Evolutionary conservation across 768 basidiomycete genomes (phyloP).

Genomic region (Galerina sulciceps): DNA sequence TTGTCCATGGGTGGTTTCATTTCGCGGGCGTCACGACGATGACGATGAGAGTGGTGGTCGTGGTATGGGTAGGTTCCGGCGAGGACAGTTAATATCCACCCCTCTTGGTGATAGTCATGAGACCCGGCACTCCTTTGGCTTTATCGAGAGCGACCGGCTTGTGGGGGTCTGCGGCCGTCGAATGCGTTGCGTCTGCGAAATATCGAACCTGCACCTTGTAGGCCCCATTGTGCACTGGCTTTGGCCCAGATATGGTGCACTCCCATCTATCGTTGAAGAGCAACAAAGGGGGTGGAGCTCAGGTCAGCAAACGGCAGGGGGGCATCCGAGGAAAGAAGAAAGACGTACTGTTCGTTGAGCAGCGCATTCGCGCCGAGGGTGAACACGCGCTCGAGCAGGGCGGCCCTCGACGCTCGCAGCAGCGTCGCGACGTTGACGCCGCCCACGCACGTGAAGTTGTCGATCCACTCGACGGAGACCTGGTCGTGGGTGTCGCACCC

Average conservation of each 20-base stretch:
- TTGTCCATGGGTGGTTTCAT: no score
- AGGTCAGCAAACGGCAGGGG: constrained; percentile 3
- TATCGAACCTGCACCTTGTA: constrained; percentile 74
- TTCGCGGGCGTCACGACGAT: not conserved
- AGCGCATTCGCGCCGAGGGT: constrained; percentile 60
- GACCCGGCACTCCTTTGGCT: constrained; percentile 65
- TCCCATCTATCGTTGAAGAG: constrained; percentile 54
- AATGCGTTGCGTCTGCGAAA: constrained; percentile 60
- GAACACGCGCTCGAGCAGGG: constrained; percentile 53
- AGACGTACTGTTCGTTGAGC: constrained; percentile 70
- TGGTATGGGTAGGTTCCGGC: constrained; percentile 2
- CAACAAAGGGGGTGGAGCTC: constrained; percentile 8
- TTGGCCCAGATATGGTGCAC: constrained; percentile 61
- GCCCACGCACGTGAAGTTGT: constrained; percentile 60
- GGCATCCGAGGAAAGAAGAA: not conserved
- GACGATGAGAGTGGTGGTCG: not conserved
- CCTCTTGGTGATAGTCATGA: constrained; percentile 72
- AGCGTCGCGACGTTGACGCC: constrained; percentile 66
- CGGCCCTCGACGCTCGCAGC: constrained; percentile 55
- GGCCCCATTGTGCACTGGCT: constrained; percentile 47
- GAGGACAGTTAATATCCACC: constrained; percentile 26
- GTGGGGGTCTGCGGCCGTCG: constrained; percentile 55
- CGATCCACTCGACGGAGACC: constrained; percentile 34
- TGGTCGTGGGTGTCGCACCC: constrained; percentile 24
- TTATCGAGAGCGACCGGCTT: constrained; percentile 66